Evolutionary conservation across 192 early-diverging fungal genomes (phyloP), one percentile per base, ranked within the genome.

Genomic region (Globomyces pollinis-pini): DNA sequence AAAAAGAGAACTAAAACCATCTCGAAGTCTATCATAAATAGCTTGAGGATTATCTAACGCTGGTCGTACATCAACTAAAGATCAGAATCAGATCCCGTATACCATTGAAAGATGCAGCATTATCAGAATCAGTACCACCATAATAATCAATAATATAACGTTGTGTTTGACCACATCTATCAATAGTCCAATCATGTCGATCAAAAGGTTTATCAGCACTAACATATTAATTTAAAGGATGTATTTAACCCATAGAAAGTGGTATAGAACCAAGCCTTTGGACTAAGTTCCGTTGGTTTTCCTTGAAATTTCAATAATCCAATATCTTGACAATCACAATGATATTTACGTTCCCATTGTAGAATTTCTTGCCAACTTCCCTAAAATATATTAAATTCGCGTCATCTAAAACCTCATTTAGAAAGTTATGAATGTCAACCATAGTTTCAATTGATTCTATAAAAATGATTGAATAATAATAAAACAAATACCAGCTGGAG

Each of bases 131-230:
- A 29, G 83, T 78, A 16, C 72, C 68, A 7, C 86, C 93, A 51
- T 98, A 98, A 70, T 94, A 98, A 68, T 98, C 95, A 63, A 98
- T 94, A 20, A 98, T 90, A 64, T 98, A 98, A n/a, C 91, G 82
- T 43, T 91, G 85, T 21, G 85, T 74, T 69, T 84, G 84, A 1
- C 93, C 93, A 64, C 93, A 96, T 9, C 91, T 78, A 60, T 91
- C 86, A 9, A 98, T 84, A 33, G 79, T 80, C 95, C 95, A 98
- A 78, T 98, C 95, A 64, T 98, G 95, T 45, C 95, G 84, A 70
- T 98, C 95, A 75, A 98, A 98, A 3, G 95, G 93, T 44, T 76
- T 73, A 11, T 90, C 89, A 20, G 88, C 84, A 39, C 90, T 84
- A 59, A 51, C 4, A n/a, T 57, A 28, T 18, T n/a, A 4, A 51